These are phyloP conservation scores for Calonectria pteridis DNA, from an alignment of 2,329 filamentous ascomycete species.

Conservation along the genomic window DNA sequence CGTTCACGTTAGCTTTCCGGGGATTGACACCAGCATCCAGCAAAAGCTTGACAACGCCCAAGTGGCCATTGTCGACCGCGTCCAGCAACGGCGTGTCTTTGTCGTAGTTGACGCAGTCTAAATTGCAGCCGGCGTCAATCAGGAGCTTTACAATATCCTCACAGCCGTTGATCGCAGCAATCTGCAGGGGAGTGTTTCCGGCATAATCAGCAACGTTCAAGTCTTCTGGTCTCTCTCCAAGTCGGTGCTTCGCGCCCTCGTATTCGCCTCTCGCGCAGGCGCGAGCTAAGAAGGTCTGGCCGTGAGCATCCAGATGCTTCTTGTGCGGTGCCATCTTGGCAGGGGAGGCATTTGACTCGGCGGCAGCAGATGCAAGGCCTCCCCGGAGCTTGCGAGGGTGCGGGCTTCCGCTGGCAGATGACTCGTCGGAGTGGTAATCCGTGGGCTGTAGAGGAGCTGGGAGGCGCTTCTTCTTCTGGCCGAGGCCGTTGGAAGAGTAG, in stretches of 20 bases:
- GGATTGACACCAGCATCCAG: slow-evolving; percentile 92
- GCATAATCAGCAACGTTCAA: slow-evolving; percentile 92
- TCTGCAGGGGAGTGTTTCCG: slow-evolving; percentile 95
- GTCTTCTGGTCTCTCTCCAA: slow-evolving; percentile 86
- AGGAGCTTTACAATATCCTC: slow-evolving; percentile 89
- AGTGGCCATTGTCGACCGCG: slow-evolving; percentile 94
- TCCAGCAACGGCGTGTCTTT: slow-evolving; percentile 96
- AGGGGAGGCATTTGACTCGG: slow-evolving; percentile 73
- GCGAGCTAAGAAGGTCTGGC: slow-evolving; percentile 89
- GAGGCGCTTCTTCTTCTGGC: slow-evolving; percentile 71
- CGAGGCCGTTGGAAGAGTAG: slow-evolving; percentile 66
- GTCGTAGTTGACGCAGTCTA: slow-evolving; percentile 83
- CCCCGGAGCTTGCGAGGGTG: slow-evolving; percentile 70
- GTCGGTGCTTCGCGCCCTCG: slow-evolving; percentile 79
- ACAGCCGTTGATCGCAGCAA: slow-evolving; percentile 88
- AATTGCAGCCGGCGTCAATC: slow-evolving; percentile 84
- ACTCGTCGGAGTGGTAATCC: slow-evolving; percentile 77
- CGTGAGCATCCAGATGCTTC: slow-evolving; percentile 91
- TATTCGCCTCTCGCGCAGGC: slow-evolving; percentile 90
- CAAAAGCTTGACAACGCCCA: slow-evolving; percentile 87
- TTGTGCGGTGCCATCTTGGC: slow-evolving; percentile 80
- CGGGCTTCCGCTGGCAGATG: slow-evolving; percentile 71
- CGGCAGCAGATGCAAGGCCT: slow-evolving; percentile 66
- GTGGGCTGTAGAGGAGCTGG: slow-evolving; percentile 72
- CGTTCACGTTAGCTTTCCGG: slow-evolving; percentile 89